Evolutionary conservation across 805 yeast species (phyloP).

Genomic region (Ascoidea rubescens): DNA sequence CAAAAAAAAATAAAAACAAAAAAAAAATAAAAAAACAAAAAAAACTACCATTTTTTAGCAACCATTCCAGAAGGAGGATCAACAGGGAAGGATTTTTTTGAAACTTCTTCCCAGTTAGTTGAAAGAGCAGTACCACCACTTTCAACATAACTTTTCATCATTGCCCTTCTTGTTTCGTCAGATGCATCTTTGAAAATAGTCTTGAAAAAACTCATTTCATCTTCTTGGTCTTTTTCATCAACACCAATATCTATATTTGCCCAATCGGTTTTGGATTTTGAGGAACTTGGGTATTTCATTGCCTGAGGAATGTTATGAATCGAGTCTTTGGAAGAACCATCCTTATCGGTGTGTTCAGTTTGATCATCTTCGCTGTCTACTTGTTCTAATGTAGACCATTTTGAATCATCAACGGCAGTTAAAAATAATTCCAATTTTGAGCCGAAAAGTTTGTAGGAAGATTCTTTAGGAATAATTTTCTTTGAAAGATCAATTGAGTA

Average conservation of each 20-base stretch:
- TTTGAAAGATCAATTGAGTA: conserved; percentile 38
- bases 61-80: conserved; percentile 68
- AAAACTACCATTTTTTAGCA: conserved; percentile 31
- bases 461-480: conserved; percentile 30
- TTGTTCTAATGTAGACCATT: conserved; percentile 45
- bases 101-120: conserved; percentile 88
- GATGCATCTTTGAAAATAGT: conserved; percentile 66
- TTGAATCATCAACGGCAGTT: conserved; percentile 32
- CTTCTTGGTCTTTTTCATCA: conserved; percentile 28
- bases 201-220: conserved; percentile 59
- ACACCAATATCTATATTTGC: conserved; percentile 31
- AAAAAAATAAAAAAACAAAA: background rate
- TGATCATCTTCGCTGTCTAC: background rate
- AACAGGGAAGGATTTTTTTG: conserved; percentile 45
- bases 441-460: conserved; percentile 38
- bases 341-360: conserved; percentile 2
- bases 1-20: no score
- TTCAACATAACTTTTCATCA: conserved; percentile 93
- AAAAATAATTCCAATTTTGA: conserved; percentile 58
- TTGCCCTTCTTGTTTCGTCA: conserved; percentile 80
- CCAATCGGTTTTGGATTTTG: conserved; percentile 60
- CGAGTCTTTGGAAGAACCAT: conserved; percentile 15
- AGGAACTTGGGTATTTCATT: conserved; percentile 45
- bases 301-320: conserved; percentile 7
- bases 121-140: conserved; percentile 89